Conservation (phyloP, 139 green algal species). For the Spirogloea muscicola region DNA sequence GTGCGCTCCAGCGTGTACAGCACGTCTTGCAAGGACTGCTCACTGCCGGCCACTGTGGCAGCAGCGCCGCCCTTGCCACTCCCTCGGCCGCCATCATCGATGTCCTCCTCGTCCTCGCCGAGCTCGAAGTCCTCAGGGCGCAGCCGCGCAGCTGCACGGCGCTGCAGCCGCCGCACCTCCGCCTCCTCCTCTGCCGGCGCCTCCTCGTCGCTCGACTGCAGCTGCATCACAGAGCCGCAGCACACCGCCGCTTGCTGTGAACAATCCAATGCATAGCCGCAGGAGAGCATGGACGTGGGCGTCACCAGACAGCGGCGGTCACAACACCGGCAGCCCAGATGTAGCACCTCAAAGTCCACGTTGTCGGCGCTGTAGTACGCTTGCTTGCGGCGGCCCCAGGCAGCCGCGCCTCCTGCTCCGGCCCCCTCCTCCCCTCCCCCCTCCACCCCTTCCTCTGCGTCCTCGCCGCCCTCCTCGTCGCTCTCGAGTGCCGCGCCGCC, state of each 20-base stretch:
- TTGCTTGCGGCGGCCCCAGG: conserved; percentile 30
- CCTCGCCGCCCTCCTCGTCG: conserved; percentile 27
- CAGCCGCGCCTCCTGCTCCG: background rate
- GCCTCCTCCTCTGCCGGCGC: conserved; percentile 63
- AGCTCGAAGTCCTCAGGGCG: conserved; percentile 64
- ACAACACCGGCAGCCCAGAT: background rate
- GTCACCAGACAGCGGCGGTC: too few species aligned
- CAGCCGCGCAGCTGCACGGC: conserved; percentile 51
- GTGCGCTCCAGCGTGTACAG: too few species aligned
- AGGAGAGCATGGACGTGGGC: conserved; percentile 59
- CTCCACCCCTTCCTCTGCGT: conserved; percentile 33
- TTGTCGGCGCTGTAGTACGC: conserved; percentile 44
- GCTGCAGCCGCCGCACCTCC: conserved; percentile 71
- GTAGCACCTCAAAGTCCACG: conserved; percentile 36
- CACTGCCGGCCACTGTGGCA: background rate
- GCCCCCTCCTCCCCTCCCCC: conserved; percentile 1
- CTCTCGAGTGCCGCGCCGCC: background rate
- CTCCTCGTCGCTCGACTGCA: conserved; percentile 69
- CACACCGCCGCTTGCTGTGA: conserved; percentile 48
- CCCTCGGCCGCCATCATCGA: conserved; percentile 47
- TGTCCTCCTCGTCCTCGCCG: conserved; percentile 14
- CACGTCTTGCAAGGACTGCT: too few species aligned
- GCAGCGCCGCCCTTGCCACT: background rate
- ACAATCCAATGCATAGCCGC: conserved; percentile 66
- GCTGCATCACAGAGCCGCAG: background rate